Conservation (phyloP, 176 grass and related monocot genomes). For the Carex littledalei region DNA sequence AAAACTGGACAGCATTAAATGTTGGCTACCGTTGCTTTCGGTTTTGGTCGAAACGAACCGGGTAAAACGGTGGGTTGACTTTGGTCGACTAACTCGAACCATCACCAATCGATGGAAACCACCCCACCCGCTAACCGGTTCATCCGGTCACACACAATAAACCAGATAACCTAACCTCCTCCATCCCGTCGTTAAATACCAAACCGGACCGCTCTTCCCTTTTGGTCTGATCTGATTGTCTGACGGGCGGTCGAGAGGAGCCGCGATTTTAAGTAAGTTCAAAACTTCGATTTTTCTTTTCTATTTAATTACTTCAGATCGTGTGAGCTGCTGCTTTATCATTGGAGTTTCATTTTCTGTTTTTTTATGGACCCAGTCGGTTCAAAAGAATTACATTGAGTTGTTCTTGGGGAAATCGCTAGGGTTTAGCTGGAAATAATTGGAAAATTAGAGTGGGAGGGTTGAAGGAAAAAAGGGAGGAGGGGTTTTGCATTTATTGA, state of each 20-base stretch:
- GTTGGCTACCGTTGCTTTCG: background rate
- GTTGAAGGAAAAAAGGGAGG: background rate
- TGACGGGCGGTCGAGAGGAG: slow-evolving; percentile 10
- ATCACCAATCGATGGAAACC: background rate
- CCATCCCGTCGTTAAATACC: background rate
- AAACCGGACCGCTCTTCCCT: slow-evolving; percentile 26
- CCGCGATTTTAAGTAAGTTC: slow-evolving; percentile 3
- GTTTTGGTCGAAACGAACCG: slow-evolving; percentile 13
- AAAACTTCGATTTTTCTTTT: background rate
- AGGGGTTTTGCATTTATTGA: background rate
- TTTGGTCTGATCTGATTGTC: slow-evolving; percentile 9
- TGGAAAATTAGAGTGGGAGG: background rate
- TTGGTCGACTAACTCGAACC: background rate
- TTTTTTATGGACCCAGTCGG: background rate
- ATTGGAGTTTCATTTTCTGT: background rate
- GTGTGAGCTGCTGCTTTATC: background rate
- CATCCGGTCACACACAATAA: slow-evolving; percentile 2
- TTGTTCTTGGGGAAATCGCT: background rate
- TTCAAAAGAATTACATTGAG: background rate
- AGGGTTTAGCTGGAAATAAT: slow-evolving; percentile 2
- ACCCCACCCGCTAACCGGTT: slow-evolving; percentile 18
- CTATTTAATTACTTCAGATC: background rate
- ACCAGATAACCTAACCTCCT: background rate
- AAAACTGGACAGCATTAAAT: background rate
- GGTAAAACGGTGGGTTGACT: background rate